A percentile compares a stretch with the other conserved stretches of the same genome.
These are phyloP conservation scores for Didymella lethalis DNA, from an alignment of 2,329 filamentous ascomycete genomes.

Conservation along the genomic window DNA sequence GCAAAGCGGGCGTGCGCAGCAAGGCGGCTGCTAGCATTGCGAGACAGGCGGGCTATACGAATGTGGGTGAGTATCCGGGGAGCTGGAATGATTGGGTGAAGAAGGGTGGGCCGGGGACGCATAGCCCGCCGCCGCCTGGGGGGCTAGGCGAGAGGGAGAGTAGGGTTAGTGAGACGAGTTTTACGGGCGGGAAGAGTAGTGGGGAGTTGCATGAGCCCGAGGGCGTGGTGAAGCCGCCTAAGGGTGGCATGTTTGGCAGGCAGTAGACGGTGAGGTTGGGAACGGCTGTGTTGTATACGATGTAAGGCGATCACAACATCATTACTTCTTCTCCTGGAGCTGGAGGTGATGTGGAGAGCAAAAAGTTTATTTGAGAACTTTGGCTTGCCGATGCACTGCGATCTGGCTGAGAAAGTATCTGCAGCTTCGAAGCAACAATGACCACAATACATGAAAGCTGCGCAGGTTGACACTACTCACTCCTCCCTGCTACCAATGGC, in stretches of 20 bases:
- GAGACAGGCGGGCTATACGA: conserved; percentile 76
- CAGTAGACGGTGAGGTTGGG: conserved; percentile 7
- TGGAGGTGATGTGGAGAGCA: not conserved
- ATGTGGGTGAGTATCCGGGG: conserved; percentile 75
- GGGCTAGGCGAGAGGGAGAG: conserved; percentile 31
- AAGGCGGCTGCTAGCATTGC: conserved; percentile 79
- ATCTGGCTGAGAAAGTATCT: not conserved
- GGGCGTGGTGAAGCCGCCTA: conserved; percentile 18
- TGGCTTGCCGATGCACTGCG: not conserved
- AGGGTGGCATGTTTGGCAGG: conserved; percentile 20
- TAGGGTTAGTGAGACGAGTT: conserved; percentile 26
- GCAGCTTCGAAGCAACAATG: not conserved
- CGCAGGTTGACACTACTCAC: not conserved
- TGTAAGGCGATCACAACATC: not conserved
- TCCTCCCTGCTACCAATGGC: not conserved
- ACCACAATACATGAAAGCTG: not conserved
- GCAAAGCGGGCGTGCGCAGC: conserved; percentile 88
- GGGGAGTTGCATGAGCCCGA: conserved; percentile 28
- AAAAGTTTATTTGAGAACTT: not conserved
- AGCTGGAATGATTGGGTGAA: conserved; percentile 85
- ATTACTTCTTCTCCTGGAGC: not conserved
- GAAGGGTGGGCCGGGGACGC: conserved; percentile 67
- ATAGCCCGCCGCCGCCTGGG: conserved; percentile 26
- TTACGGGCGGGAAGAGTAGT: conserved; percentile 19
- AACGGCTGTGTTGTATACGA: not conserved